Conservation (phyloP, 441 rosid genomes). For the Gossypium aridum region DNA sequence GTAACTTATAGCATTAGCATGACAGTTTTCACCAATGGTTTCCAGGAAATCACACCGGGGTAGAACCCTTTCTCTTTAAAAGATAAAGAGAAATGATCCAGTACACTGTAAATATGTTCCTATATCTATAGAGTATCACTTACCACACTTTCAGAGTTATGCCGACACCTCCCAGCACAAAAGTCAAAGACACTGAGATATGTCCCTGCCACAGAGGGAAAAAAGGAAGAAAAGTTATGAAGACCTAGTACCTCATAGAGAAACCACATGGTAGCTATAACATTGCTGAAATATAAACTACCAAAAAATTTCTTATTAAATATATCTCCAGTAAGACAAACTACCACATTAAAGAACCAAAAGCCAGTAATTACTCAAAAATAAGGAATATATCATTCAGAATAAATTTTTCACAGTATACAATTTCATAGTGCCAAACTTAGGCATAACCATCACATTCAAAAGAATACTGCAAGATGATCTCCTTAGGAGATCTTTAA, state of each 20-base stretch:
- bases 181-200: conserved; percentile 71
- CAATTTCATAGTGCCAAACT: not conserved
- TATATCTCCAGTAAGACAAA: not conserved
- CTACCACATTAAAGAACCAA: not conserved
- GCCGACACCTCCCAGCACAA: conserved; percentile 96
- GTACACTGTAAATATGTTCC: not conserved
- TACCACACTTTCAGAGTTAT: conserved; percentile 95
- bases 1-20: not conserved
- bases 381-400: not conserved
- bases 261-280: not conserved
- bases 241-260: not conserved
- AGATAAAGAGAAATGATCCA: not conserved
- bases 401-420: not conserved
- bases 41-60: not conserved
- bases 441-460: not conserved
- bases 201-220: conserved; percentile 40
- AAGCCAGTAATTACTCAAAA: not conserved
- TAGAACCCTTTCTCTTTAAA: not conserved
- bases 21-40: not conserved
- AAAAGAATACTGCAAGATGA: not conserved
- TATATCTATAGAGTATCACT: conserved; percentile 16
- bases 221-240: not conserved
- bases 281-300: not conserved
- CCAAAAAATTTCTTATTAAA: not conserved
- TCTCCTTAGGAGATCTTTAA: not conserved